Conservation (phyloP, 73 alveolate genomes). For the Tetrahymena elliotti region DNA sequence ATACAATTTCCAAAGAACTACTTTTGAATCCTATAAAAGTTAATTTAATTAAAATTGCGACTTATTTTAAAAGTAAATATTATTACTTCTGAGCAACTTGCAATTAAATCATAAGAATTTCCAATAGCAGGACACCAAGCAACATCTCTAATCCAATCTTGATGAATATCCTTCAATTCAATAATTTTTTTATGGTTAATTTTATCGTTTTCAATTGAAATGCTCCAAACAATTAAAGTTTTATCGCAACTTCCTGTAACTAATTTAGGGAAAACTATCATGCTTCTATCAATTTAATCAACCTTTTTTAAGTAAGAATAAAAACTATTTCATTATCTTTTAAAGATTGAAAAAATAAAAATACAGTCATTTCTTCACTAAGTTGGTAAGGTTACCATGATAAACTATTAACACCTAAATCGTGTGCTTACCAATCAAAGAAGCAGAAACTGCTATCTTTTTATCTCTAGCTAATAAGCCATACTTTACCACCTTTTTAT, state of each 20-base stretch:
- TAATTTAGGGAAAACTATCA: not conserved
- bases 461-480: not conserved
- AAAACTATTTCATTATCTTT: not conserved
- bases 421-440: not conserved
- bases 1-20: not conserved
- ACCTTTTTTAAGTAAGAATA: not conserved
- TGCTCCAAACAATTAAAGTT: not conserved
- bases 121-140: conserved; percentile 55
- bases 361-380: not conserved
- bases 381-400: not conserved
- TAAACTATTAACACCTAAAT: not conserved
- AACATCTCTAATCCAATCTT: conserved; percentile 55
- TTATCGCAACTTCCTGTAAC: not conserved
- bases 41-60: not conserved
- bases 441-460: not conserved
- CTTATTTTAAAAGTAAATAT: not conserved
- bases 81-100: conserved; percentile 43
- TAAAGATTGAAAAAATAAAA: not conserved
- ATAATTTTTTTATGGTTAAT: not conserved
- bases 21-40: not conserved
- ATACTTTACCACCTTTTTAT: not conserved
- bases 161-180: conserved; percentile 4
- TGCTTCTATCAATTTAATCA: not conserved
- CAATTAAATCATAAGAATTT: conserved; percentile 20
- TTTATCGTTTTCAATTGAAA: not conserved